Percentiles rank a stretch among this genome's conserved stretches.
These are phyloP conservation scores for Phytophthora quininea DNA, from an alignment of 352 stramenopile species.

Conservation along the genomic window DNA sequence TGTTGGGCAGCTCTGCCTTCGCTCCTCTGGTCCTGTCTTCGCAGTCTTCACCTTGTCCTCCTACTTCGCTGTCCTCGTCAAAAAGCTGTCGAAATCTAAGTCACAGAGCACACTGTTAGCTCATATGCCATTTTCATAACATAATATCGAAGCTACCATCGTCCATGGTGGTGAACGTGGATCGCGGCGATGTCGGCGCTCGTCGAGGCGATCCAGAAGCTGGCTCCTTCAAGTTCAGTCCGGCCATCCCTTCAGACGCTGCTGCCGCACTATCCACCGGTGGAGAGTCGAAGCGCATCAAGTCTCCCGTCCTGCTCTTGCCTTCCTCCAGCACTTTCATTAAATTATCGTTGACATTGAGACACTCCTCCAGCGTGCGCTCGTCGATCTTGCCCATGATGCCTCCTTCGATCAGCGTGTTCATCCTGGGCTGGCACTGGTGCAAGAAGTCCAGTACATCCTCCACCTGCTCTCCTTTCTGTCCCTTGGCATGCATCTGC, in stretches of 20 bases:
- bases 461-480: conserved; percentile 55
- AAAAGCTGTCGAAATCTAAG: conserved; percentile 56
- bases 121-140: not conserved
- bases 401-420: conserved; percentile 86
- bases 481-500: conserved; percentile 40
- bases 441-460: conserved; percentile 82
- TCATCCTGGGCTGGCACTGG: conserved; percentile 88
- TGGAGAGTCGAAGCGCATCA: conserved; percentile 74
- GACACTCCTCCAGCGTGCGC: conserved; percentile 74
- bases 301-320: conserved; percentile 30
- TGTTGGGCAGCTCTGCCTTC: not conserved
- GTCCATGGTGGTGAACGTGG: conserved; percentile 44
- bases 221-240: conserved; percentile 42
- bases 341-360: conserved; percentile 87
- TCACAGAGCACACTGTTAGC: not conserved
- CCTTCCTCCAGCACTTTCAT: conserved; percentile 79
- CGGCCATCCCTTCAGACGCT: conserved; percentile 27
- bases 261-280: conserved; percentile 31
- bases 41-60: not conserved
- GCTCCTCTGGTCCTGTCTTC: conserved; percentile 4
- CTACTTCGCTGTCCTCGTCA: conserved; percentile 37
- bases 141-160: conserved; percentile 37
- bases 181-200: conserved; percentile 21
- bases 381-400: conserved; percentile 88
- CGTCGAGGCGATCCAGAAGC: conserved; percentile 10